phyloP scores from a whole-genome alignment of 306 rosid species.

The Dryas alaskensis region DNA sequence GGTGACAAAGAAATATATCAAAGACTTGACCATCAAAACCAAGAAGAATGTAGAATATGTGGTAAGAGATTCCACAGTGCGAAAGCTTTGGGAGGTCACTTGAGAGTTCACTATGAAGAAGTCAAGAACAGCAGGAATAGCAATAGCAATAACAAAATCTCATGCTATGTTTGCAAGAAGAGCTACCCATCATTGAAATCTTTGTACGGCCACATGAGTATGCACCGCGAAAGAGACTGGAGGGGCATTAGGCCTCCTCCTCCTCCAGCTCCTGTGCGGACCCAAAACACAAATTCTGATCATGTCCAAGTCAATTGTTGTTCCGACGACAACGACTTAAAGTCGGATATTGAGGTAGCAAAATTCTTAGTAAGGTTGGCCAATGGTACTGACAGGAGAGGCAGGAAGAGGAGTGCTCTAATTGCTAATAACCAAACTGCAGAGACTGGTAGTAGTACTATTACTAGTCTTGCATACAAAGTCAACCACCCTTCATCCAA shows the following conservation, averaged over 20 bases:
- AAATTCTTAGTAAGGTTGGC: neutral
- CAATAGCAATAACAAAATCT: neutral
- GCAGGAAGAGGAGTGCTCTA: neutral
- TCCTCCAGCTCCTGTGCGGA: no score
- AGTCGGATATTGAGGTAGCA: slow-evolving; percentile 3
- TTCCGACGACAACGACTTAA: neutral
- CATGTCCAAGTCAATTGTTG: no score
- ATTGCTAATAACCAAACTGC: neutral
- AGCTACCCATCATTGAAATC: slow-evolving; percentile 22
- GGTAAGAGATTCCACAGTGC: slow-evolving; percentile 13
- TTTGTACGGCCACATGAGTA: slow-evolving; percentile 38
- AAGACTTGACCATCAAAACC: neutral
- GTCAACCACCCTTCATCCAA: no score
- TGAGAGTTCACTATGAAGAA: slow-evolving; percentile 7
- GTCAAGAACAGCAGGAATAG: no score
- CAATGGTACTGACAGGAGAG: neutral
- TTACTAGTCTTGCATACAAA: no score
- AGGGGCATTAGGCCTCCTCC: slow-evolving; percentile 31
- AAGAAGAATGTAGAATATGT: neutral
- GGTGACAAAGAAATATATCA: neutral
- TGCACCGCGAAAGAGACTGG: slow-evolving; percentile 29
- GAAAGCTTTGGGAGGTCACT: slow-evolving; percentile 30
- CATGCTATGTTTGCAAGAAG: slow-evolving; percentile 24
- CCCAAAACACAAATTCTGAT: no score
- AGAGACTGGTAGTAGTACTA: neutral